Evolutionary conservation across 2,329 filamentous ascomycete genomes (phyloP), one percentile per base, ranked within the genome.

Genomic region (Trichophyton benhamiae): DNA sequence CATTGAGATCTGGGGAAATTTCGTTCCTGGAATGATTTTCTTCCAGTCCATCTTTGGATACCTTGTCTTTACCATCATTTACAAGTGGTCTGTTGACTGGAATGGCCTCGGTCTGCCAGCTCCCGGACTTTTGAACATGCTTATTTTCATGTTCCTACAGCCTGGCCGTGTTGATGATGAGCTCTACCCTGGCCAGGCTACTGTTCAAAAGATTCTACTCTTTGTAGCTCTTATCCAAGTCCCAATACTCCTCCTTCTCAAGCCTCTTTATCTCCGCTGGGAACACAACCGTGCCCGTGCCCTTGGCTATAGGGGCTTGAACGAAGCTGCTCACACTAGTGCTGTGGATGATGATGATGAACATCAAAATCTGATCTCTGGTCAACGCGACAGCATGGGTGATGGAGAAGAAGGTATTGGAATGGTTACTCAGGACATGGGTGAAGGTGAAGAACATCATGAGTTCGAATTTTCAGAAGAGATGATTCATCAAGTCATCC

Each of bases 21-120:
- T 99, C 71, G 78, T 99, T 57, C 94, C 94, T 5, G 92, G 94
- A 59, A 96, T 99, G 92, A 91, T 99, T 70, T 99, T 99, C 80
- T 97, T 99, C 84, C 95, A 99, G 78, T 86, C 90, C 66, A 99
- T 99, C 72, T 99, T 99, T 67, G 94, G 94, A 59, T 99, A 99
- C 72, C 83, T 99, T 17, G 89, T 95, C 57, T 79, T 96, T 71
- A 90, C 89, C 70, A 96, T 99, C 71, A 78, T 99, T 68, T 97
- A 95, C 82, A 99, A 99, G 78, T 99, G 95, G 94, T 87, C 83
- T 8, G 82, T 96, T 42, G 87, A 99, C 74, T 99, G 94, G 94
- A 77, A 78, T 57, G 84, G 80, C 9, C 81, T 80, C 48, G 84
- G 80, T 46, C 72, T 81, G 67, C 81, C 83, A 64, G 89, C 95